A percentile compares a stretch with the other conserved stretches of the same genome.
phyloP scores from a whole-genome alignment of 257 asterid genomes.

The Scutellaria galericulata region DNA sequence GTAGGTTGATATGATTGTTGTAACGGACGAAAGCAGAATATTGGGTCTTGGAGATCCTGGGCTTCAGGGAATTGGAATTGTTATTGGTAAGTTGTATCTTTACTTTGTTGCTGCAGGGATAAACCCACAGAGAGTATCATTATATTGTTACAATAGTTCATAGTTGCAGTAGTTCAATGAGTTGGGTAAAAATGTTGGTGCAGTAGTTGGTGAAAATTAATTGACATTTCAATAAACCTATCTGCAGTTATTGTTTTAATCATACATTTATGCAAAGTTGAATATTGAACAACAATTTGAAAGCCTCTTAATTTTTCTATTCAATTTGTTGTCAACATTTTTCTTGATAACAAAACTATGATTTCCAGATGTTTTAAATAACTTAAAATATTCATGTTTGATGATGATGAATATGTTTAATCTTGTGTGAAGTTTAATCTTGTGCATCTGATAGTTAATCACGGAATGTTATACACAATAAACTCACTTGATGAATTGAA shows the following conservation, averaged over 20 bases:
- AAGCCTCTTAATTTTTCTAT: neutral
- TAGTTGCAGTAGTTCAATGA: slow-evolving; percentile 11
- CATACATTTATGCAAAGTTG: neutral
- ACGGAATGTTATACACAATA: no score
- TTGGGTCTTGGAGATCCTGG: no score
- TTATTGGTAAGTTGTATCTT: no score
- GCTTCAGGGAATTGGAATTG: no score
- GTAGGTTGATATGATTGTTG: no score
- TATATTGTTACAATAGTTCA: neutral
- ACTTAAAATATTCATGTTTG: neutral
- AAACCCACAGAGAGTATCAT: no score
- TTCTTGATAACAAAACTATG: no score
- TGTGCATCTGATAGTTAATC: no score
- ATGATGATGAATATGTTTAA: neutral
- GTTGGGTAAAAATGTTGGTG: neutral
- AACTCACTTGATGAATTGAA: neutral
- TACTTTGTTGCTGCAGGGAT: no score
- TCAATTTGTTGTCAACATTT: neutral
- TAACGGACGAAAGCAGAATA: no score
- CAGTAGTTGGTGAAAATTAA: neutral
- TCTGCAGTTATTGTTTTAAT: neutral
- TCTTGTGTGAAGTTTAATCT: no score
- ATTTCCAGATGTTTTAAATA: neutral
- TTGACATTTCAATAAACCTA: neutral
- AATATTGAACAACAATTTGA: neutral